Base-by-base conservation (phyloP, 345 rosid species). In the Geranium rotundifolium region DNA sequence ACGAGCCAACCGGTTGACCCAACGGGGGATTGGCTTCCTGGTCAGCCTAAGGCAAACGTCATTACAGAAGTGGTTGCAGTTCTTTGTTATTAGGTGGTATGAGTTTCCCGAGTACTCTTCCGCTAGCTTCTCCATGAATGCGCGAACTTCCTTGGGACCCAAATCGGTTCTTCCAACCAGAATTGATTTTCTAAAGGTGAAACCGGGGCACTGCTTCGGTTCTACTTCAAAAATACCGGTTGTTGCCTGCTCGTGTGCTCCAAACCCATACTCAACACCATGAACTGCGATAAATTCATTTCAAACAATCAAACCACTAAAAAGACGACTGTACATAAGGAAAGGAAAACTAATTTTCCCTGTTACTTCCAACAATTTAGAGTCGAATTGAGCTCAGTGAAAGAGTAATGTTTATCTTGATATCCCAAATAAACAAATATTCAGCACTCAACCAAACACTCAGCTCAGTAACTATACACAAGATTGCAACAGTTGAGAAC, bases 1-100 rank as follows among this genome's bases (percentile, higher is more conserved):
- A 85, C 92, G 74, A 2, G 99, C 97, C n/a, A 95, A 92, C 0
- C 97, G 92, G 67, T 95, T 95, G 68, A 95, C 91, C 99, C 97
- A 90, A 54, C 79, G 85, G 7, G 99, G 97, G 59, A 95, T 90
- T 19, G 89, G 87, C 71, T 88, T 95, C 20, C 89, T 90, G 2
- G 96, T 79, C 41, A 95, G 71, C 63, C 73, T 80, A 39, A 88
- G 34, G 67, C 97, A 90, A 60, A 86, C 90, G 57, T 85, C 93
- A 12, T 95, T 82, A 78, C 97, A 95, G 77, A 95, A 95, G 77
- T 95, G 99, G 77, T 95, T 95, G 69, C 97, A 95, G 69, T 90
- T 95, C 78, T 90, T 95, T 59, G 96, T 85, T 57, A 95, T 95
- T 59, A 90, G 75, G 74, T 90, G 84, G 63, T 95, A 90, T 5